Evolutionary conservation across 2,329 filamentous ascomycete genomes (phyloP).

Genomic region (Colletotrichum trifolii): DNA sequence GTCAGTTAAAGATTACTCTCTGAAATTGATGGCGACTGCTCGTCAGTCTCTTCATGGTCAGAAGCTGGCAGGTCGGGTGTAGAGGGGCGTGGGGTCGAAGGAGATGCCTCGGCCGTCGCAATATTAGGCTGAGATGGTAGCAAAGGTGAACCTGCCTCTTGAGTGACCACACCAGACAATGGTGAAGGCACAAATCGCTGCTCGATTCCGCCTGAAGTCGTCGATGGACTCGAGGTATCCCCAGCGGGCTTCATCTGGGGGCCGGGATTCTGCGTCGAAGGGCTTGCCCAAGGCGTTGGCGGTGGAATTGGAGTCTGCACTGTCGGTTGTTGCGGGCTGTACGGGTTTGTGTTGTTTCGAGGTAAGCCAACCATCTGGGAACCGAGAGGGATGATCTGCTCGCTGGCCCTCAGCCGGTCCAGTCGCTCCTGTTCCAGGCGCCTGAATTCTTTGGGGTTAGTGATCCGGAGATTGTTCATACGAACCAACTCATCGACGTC

Average conservation of each 20-base stretch:
- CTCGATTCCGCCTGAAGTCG: too few species aligned
- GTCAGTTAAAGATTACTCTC: background rate
- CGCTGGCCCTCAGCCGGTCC: background rate
- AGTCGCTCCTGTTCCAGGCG: conserved; percentile 37
- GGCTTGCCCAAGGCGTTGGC: background rate
- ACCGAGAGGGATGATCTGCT: background rate
- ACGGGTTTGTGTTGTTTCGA: too few species aligned
- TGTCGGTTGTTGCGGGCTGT: too few species aligned
- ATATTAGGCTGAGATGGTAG: background rate
- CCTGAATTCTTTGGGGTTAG: conserved; percentile 47
- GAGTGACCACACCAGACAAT: background rate
- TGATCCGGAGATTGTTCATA: conserved; percentile 47
- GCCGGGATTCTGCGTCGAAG: too few species aligned
- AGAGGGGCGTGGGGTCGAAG: background rate
- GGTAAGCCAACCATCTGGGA: background rate
- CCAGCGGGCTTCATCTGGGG: background rate
- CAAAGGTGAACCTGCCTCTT: background rate
- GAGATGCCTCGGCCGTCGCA: background rate
- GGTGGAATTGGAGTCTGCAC: conserved; percentile 5
- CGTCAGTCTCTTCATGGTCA: conserved; percentile 5
- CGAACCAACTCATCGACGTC: conserved; percentile 59
- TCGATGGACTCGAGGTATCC: background rate
- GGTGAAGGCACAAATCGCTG: background rate
- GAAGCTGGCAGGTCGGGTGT: background rate
- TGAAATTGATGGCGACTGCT: background rate